phyloP scores from a whole-genome alignment of 1,284 basidiomycete genomes.

The Meira nashicola region DNA sequence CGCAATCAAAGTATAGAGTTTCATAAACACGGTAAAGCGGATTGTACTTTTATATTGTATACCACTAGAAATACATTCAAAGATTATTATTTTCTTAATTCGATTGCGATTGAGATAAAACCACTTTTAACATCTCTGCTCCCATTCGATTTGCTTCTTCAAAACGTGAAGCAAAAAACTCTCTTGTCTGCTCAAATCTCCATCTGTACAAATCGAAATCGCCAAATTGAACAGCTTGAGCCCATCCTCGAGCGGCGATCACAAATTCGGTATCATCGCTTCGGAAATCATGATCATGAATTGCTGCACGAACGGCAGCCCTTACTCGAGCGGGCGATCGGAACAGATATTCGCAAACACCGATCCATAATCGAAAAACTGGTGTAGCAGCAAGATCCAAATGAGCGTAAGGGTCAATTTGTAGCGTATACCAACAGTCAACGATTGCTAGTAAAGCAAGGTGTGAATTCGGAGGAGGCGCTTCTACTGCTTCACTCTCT shows the following conservation, averaged over 20 bases:
- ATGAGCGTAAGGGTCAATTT: constrained; percentile 84
- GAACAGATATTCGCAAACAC: constrained; percentile 94
- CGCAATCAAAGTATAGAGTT: too few species aligned
- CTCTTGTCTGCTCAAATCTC: constrained; percentile 72
- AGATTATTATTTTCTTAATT: background rate
- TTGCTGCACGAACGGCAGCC: constrained; percentile 59
- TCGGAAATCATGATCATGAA: constrained; percentile 75
- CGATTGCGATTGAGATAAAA: constrained; percentile 48
- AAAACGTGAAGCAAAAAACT: constrained; percentile 82
- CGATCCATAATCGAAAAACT: constrained; percentile 93
- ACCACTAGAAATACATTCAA: constrained; percentile 1
- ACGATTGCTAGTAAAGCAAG: constrained; percentile 96
- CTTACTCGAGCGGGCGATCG: constrained; percentile 57
- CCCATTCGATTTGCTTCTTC: constrained; percentile 78
- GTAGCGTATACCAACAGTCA: constrained; percentile 87
- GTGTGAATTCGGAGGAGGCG: constrained; percentile 71
- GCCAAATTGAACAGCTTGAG: constrained; percentile 70
- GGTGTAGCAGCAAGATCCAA: constrained; percentile 91
- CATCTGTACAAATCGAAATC: constrained; percentile 81
- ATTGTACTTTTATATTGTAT: background rate
- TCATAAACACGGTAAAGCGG: too few species aligned
- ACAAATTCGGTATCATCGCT: constrained; percentile 90
- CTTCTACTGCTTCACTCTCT: background rate
- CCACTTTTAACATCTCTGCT: constrained; percentile 83
- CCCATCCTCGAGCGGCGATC: constrained; percentile 89